Base-by-base conservation (phyloP, 371 early-diverging fungal species). In the Dentiscutata heterogama region DNA sequence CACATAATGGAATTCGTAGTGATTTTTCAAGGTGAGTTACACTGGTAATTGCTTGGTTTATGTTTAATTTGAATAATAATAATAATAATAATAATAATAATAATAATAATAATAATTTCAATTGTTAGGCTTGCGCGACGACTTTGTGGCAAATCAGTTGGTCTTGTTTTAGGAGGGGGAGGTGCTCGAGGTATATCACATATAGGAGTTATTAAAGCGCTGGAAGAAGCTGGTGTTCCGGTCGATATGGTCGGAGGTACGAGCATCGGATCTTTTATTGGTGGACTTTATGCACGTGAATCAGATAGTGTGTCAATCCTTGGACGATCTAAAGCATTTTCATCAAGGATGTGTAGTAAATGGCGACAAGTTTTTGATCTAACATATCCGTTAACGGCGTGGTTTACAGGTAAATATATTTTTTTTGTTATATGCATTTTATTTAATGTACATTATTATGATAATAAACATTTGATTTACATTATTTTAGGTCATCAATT, bases 241-340 rank as follows among this genome's bases (percentile, higher is more conserved):
- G 95, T 99, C 70, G 99, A 99, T 88, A 96, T 97, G 87, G 92
- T 99, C 58, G 99, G 99, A 53, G 99, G 99, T 31, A 98, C 99
- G 0, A 96, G 96, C 80, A 99, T 99, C 86, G 99, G 99, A 11
- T 94, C 97, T 20, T 97, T 99, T 88, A 95, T 99, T 54, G 97
- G 97, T 50, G 99, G 99, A 0, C 87, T 99, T 27, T 99, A 99
- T 86, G 97, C 99, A 18, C 89, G 93, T 64, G 95, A 97, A 73
- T 90, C 95, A 50, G 98, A 98, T 86, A 91, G 94, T 29, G 95
- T 97, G 39, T 90, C 94, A 10, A 95, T 97, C 4, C 94, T 94
- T 86, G 96, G 94, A 16, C 88, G 96, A 54, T 94, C 95, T 58
- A 97, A 95, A 83, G 91, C 93, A 86, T 96, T 99, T 88, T 88